These are phyloP conservation scores for Lathyrus oleraceus DNA, from an alignment of 306 rosid species.

Conservation along the genomic window DNA sequence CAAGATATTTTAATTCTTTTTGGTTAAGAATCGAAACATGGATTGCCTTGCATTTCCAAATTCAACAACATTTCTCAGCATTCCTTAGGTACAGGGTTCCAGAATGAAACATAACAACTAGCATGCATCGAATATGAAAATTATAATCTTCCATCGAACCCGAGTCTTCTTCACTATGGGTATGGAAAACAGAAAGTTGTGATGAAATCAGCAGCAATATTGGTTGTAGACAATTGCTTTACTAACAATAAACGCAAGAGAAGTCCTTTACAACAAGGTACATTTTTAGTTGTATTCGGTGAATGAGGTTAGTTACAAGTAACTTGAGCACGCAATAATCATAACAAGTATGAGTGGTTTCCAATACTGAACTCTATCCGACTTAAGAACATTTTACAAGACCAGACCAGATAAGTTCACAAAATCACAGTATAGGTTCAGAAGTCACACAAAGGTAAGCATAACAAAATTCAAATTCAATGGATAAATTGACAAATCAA, in stretches of 20 bases:
- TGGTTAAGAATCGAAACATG: background rate
- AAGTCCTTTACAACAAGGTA: background rate
- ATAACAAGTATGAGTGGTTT: background rate
- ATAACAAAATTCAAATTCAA: background rate
- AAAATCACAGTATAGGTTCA: background rate
- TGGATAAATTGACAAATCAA: background rate
- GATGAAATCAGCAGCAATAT: background rate
- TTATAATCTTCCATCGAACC: background rate
- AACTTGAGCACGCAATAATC: background rate
- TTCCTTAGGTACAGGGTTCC: constrained; percentile 6
- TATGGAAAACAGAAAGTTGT: background rate
- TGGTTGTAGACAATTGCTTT: background rate
- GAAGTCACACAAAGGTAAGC: background rate
- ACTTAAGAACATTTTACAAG: background rate
- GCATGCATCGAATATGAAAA: background rate
- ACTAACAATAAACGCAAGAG: background rate
- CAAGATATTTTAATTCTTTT: background rate
- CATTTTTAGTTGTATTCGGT: no score
- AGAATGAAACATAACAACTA: background rate
- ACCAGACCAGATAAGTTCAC: background rate
- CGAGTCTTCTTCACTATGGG: background rate
- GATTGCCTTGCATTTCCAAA: constrained; percentile 1
- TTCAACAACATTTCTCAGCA: constrained; percentile 19
- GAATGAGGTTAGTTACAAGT: background rate
- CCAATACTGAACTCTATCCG: background rate